These are phyloP conservation scores for Leptosphaerulina australis DNA, from an alignment of 2,329 filamentous ascomycete genomes.

Conservation along the genomic window DNA sequence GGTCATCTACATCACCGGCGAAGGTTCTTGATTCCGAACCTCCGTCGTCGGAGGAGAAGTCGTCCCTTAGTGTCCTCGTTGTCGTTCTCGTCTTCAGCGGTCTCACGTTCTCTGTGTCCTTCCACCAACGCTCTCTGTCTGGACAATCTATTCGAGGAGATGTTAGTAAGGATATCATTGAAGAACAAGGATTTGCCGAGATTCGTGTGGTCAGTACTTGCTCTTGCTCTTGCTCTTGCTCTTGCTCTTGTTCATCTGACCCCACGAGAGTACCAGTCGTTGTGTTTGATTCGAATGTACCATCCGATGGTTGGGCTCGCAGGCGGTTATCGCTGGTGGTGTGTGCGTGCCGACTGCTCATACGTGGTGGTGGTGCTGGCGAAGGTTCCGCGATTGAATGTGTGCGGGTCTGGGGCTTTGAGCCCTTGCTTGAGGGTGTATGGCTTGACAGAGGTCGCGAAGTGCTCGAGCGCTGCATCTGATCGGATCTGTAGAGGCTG, in stretches of 20 bases:
- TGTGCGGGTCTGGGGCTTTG: slow-evolving; percentile 11
- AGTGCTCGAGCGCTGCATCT: slow-evolving; percentile 12
- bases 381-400: slow-evolving; percentile 16
- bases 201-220: slow-evolving; percentile 14
- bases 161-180: slow-evolving; percentile 8
- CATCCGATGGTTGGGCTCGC: background rate
- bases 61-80: slow-evolving; percentile 9
- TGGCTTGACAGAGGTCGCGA: slow-evolving; percentile 26
- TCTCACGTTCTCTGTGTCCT: slow-evolving; percentile 23
- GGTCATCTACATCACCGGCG: slow-evolving; percentile 9
- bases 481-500: slow-evolving; percentile 25
- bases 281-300: background rate
- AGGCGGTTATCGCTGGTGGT: slow-evolving; percentile 11
- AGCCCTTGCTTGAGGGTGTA: slow-evolving; percentile 7
- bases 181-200: slow-evolving; percentile 6
- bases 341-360: slow-evolving; percentile 25
- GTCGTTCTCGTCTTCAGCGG: slow-evolving; percentile 10
- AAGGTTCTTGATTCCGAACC: slow-evolving; percentile 8
- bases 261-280: background rate
- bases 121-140: slow-evolving; percentile 34
- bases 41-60: slow-evolving; percentile 8
- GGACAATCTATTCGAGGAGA: slow-evolving; percentile 22
- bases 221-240: slow-evolving; percentile 10
- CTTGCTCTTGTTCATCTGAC: background rate
- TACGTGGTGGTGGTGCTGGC: slow-evolving; percentile 22